phyloP scores from a whole-genome alignment of 768 basidiomycete species.

The Xerocomellus intermedius region DNA sequence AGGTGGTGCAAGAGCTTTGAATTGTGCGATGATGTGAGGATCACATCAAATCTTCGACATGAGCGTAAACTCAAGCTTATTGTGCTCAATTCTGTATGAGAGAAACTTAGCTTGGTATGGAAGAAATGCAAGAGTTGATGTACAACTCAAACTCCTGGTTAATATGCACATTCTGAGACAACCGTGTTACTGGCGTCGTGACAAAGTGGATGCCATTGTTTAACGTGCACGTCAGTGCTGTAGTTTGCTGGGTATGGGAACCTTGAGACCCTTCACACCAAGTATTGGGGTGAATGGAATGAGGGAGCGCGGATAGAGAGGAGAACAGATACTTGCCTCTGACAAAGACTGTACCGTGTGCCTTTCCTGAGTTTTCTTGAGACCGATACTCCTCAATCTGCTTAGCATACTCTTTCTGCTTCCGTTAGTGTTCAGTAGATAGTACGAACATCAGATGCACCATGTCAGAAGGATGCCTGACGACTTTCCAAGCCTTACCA shows the following conservation, averaged over 20 bases:
- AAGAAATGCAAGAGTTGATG: constrained; percentile 27
- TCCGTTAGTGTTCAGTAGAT: background rate
- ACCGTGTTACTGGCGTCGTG: constrained; percentile 75
- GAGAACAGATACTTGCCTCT: constrained; percentile 53
- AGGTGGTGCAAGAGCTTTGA: constrained; percentile 57
- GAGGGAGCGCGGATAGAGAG: background rate
- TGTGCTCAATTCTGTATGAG: constrained; percentile 74
- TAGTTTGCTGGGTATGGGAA: constrained; percentile 81
- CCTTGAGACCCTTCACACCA: constrained; percentile 65
- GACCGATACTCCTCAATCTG: constrained; percentile 81
- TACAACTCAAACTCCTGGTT: constrained; percentile 92
- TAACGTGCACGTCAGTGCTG: constrained; percentile 78
- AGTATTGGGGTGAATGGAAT: constrained; percentile 50
- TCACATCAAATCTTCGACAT: constrained; percentile 85
- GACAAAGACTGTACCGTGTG: constrained; percentile 92
- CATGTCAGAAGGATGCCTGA: constrained; percentile 93
- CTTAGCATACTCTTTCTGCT: constrained; percentile 89
- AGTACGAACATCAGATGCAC: constrained; percentile 41
- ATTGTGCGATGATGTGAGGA: constrained; percentile 78
- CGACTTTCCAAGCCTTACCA: constrained; percentile 82
- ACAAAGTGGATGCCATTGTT: constrained; percentile 98
- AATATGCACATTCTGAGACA: constrained; percentile 59
- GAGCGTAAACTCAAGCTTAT: constrained; percentile 92
- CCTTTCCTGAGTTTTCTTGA: constrained; percentile 75
- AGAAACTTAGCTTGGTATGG: background rate